Evolutionary conservation across 345 rosid species (phyloP).

Genomic region (Crucihimalaya himalaica): DNA sequence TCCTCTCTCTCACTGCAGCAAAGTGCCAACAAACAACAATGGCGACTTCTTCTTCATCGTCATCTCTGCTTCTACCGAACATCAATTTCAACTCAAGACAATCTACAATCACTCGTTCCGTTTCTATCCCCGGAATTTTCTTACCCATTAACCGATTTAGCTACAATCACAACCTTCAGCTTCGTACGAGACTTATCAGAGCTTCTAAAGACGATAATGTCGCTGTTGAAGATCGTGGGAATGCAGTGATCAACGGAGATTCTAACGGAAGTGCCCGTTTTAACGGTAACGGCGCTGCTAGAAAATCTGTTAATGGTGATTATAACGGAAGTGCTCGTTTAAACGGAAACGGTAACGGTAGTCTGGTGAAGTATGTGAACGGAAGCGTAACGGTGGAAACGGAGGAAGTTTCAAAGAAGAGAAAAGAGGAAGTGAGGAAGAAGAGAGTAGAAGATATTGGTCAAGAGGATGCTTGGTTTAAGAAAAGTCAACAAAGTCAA

Average conservation of each 20-base stretch:
- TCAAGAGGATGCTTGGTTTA: conserved; percentile 96
- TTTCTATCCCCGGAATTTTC: conserved; percentile 38
- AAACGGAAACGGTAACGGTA: conserved; percentile 56
- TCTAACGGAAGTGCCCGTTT: conserved; percentile 28
- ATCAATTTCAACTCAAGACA: conserved; percentile 49
- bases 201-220: conserved; percentile 50
- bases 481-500: conserved; percentile 44
- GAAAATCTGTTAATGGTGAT: conserved; percentile 24
- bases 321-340: conserved; percentile 35
- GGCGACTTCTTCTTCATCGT: conserved; percentile 47
- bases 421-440: conserved; percentile 67
- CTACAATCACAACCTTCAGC: conserved; percentile 7
- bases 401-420: conserved; percentile 31
- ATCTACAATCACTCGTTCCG: conserved; percentile 27
- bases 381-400: conserved; percentile 34
- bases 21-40: conserved; percentile 29
- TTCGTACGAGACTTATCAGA: conserved; percentile 47
- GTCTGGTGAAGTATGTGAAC: conserved; percentile 65
- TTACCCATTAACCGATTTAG: conserved; percentile 22
- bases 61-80: conserved; percentile 48
- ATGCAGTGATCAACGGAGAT: conserved; percentile 41
- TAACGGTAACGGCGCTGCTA: conserved; percentile 47
- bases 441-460: conserved; percentile 94
- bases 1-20: conserved; percentile 35
- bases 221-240: conserved; percentile 57